Evolutionary conservation across 2,329 filamentous ascomycete species (phyloP).

Genomic region (Aspergillus sojae): DNA sequence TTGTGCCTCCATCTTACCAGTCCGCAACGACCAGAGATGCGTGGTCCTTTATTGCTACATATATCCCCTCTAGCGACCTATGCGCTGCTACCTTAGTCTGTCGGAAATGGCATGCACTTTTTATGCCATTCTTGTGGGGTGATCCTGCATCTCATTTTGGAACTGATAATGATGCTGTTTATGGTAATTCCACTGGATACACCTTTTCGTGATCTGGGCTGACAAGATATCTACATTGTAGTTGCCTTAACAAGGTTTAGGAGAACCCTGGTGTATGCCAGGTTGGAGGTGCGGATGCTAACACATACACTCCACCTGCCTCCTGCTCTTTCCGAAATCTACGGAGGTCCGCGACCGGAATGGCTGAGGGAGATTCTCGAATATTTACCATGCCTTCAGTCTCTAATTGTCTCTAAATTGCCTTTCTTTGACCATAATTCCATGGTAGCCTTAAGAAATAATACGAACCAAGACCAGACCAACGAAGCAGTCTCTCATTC

Average conservation of each 20-base stretch:
- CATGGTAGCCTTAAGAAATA: conserved; percentile 52
- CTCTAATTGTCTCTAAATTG: conserved; percentile 59
- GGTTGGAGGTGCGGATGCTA: conserved; percentile 55
- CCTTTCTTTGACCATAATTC: conserved; percentile 65
- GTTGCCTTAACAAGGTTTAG: conserved; percentile 63
- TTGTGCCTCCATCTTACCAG: conserved; percentile 63
- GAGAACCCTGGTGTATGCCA: conserved; percentile 57
- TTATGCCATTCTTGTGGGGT: conserved; percentile 63
- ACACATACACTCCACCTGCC: conserved; percentile 66
- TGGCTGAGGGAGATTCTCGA: conserved; percentile 64
- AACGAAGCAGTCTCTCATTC: conserved; percentile 19
- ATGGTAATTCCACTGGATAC: conserved; percentile 42
- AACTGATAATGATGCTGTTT: conserved; percentile 62
- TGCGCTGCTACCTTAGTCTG: conserved; percentile 60
- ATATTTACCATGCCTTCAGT: conserved; percentile 60
- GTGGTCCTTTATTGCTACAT: conserved; percentile 59
- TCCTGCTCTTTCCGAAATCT: conserved; percentile 62
- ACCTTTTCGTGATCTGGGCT: conserved; percentile 7
- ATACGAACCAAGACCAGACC: conserved; percentile 11
- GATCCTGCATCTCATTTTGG: conserved; percentile 66
- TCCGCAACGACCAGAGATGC: conserved; percentile 57
- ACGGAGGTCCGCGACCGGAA: conserved; percentile 59
- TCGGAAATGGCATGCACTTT: conserved; percentile 60
- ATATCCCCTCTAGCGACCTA: conserved; percentile 59
- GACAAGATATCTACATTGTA: conserved; percentile 26